phyloP scores from a whole-genome alignment of 345 rosid species.

The Gossypium rotundifolium region DNA sequence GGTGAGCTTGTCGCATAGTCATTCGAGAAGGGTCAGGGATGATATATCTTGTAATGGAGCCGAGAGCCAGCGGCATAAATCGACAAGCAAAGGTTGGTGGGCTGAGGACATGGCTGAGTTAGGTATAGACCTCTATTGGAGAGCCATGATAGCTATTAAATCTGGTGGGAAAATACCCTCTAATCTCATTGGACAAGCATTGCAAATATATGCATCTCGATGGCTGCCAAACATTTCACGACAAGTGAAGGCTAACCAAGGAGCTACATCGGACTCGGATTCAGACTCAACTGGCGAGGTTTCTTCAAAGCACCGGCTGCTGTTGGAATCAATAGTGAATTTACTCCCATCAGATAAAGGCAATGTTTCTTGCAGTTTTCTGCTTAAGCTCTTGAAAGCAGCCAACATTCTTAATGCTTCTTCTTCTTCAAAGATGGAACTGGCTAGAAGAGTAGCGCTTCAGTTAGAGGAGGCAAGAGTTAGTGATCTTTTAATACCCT shows the following conservation, averaged over 20 bases:
- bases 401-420: slow-evolving; percentile 68
- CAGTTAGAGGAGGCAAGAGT: slow-evolving; percentile 88
- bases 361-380: slow-evolving; percentile 71
- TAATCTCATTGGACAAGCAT: slow-evolving; percentile 68
- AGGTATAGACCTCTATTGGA: slow-evolving; percentile 86
- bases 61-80: slow-evolving; percentile 48
- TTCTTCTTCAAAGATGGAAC: slow-evolving; percentile 61
- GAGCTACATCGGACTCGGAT: slow-evolving; percentile 50
- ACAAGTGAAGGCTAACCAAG: slow-evolving; percentile 30
- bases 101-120: slow-evolving; percentile 93
- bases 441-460: slow-evolving; percentile 73
- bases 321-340: slow-evolving; percentile 80
- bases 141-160: slow-evolving; percentile 79
- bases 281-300: slow-evolving; percentile 53
- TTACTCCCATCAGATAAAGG: slow-evolving; percentile 81
- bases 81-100: slow-evolving; percentile 75
- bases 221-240: slow-evolving; percentile 73
- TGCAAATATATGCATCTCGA: slow-evolving; percentile 72
- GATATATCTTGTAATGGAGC: slow-evolving; percentile 57
- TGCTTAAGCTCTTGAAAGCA: slow-evolving; percentile 84
- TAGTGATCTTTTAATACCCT: slow-evolving; percentile 74
- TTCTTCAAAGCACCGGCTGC: slow-evolving; percentile 57
- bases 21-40: slow-evolving; percentile 78
- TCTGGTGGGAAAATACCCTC: slow-evolving; percentile 69
- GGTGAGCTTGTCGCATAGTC: slow-evolving; percentile 72